Evolutionary conservation across 179 eudicot genomes (phyloP), one percentile per base, ranked within the genome.

Genomic region (Beta corolliflora): DNA sequence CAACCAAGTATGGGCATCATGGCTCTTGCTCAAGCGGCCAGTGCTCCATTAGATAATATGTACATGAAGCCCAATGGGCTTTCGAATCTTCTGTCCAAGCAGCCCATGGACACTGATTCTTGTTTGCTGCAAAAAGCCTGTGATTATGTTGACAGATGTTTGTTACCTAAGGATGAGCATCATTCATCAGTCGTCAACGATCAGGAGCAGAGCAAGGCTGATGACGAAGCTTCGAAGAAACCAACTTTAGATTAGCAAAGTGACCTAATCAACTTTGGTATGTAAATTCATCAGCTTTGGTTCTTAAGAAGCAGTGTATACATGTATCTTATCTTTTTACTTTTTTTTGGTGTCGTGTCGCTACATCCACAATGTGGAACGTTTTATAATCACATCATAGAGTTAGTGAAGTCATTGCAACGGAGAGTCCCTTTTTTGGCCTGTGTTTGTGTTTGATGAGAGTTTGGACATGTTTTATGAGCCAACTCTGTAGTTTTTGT

Each of bases 21-120:
- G 23, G 77, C 83, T 77, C 84, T 89, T 58, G 79, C 89, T 67
- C 83, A 79, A 67, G 86, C 89, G 12, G 84, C 85, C 59, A 79
- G 25, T 76, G 64, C 84, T 84, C 86, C 93, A 0, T 45, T 75
- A 78, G 89, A 84, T 53, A 89, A 84, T 53, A 60, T 78, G 84
- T 85, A 52, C 78, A 56, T 76, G 71, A 75, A 81, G 68, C 84
- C 84, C 53, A 84, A 82, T 48, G 87, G 89, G 72, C 82, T 81
- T 41, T 59, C 81, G 52, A 59, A 56, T 76, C 71, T 83, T 46
- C 74, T 53, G 67, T 48, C 78, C 50, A 80, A 78, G 76, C 79
- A 70, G 82, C 86, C 77, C 48, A 78, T 25, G 16, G 82, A 73
- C 25, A 68, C 75, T 41, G 83, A 83, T 21, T 81, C 86, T 31